Base-by-base conservation (phyloP, 2,329 filamentous ascomycete species). In the Verticillium tricorpus region DNA sequence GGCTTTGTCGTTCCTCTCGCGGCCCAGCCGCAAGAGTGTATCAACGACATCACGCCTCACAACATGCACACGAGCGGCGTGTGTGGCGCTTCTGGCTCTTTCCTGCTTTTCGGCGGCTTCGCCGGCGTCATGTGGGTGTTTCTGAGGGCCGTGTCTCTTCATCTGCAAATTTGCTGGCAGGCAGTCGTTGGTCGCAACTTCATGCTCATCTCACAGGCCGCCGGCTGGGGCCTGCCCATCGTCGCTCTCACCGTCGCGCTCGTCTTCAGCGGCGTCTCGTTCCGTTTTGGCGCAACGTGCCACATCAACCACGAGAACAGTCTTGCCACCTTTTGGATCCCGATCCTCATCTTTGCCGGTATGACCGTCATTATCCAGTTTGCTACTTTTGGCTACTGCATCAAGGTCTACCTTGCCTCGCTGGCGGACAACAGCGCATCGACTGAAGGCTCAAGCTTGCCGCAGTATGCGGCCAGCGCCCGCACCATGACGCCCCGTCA, bases 161-260 rank as follows among this genome's bases (percentile, higher is more conserved):
- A 99, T 75, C 86, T 99, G 31, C 95, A 98, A 75, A 97, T 99
- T 66, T 97, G 93, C 80, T 99, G 95, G 95, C 93, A 98, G 74
- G 84, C 96, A 37, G 87, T 94, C 8, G 91, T 96, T 4, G 95
- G 95, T 45, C 85, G 88, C 55, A 90, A 85, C 69, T 98, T 97
- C 76, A 97, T 97, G 87, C 92, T 92, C 80, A 85, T 86, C 66
- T 88, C 94, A 3, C 88, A 97, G 70, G 82, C 84, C 17, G 78
- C 88, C 9, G 95, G 95, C 64, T 97, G 94, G 91, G 90, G 90
- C 19, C 83, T 98, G 56, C 92, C 93, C 2, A 82, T 88, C 28
- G 77, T 92, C 22, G 91, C 92, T 39, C 85, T 96, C 65, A 82
- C 88, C 3, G 75, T 94, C 52, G 91, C 91, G 58, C 84, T 98